Conservation (phyloP, 768 basidiomycete species). For the Hydnomerulius pinastri region DNA sequence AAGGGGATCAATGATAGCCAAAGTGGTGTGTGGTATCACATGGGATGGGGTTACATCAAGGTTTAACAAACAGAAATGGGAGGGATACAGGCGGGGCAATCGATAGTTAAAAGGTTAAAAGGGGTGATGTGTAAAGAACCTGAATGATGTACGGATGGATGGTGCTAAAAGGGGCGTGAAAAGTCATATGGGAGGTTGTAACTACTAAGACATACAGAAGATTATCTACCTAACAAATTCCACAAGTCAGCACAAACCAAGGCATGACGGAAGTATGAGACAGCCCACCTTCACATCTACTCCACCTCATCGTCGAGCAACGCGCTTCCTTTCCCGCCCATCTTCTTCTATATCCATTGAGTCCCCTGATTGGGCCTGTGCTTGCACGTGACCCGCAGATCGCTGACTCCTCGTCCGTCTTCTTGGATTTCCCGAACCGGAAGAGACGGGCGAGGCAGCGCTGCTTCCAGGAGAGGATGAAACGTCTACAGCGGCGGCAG, state of each 20-base stretch:
- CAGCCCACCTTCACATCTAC: background rate
- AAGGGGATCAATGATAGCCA: background rate
- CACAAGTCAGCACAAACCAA: background rate
- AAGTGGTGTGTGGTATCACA: constrained; percentile 1
- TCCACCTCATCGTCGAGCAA: constrained; percentile 56
- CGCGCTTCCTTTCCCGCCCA: constrained; percentile 71
- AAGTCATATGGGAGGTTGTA: constrained; percentile 1
- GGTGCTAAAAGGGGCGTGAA: background rate
- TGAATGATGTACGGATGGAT: constrained; percentile 6
- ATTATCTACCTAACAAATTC: constrained; percentile 9
- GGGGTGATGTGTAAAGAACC: constrained; percentile 4
- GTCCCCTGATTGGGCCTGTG: constrained; percentile 43
- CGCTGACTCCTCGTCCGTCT: constrained; percentile 60
- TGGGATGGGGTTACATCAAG: constrained; percentile 12
- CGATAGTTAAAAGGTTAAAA: background rate
- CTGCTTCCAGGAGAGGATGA: constrained; percentile 38
- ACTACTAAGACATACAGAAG: constrained; percentile 13
- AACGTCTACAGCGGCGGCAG: constrained; percentile 40
- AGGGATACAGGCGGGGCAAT: constrained; percentile 12
- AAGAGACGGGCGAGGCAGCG: constrained; percentile 20
- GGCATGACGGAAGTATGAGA: background rate
- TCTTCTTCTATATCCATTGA: constrained; percentile 82
- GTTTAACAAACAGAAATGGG: constrained; percentile 10
- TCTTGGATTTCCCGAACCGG: constrained; percentile 38
- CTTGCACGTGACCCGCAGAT: constrained; percentile 37